Evolutionary conservation across 345 rosid genomes (phyloP), one percentile per base, ranked within the genome.

Genomic region (Melaleuca quinquenervia): DNA sequence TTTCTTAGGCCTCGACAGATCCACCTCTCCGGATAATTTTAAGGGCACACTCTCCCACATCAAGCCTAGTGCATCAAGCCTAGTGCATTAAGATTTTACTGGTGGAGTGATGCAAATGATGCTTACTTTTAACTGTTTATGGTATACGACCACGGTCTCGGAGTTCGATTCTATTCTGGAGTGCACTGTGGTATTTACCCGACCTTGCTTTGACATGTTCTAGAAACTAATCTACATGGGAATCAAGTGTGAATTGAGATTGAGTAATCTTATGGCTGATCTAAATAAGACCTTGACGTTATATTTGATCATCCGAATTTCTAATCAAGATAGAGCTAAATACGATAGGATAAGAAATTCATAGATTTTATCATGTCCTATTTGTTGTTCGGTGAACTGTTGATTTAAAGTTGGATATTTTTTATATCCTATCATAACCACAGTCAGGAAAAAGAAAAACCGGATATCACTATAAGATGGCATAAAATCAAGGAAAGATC

Each of bases 101-200:
- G 0, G 24, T 5, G 7, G 12, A 64, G 78, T 0, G 3, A 18
- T 36, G 7, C 24, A 16, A 5, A 8, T 0, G 0, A 64, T 64
- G 0, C 44, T 15, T 62, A 29, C 1, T 62, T 62, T 62, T 29
- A 29, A 14, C 21, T 62, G 29, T 29, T 7, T 62, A 5, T 62
- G 6, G 41, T 29, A 62, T 29, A 62, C 27, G 75, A 62, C 6
- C 21, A 29, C 0, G 2, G 1, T 70, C 21, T 32, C 24, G 1
- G 32, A 9, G 3, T 18, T 1, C 2, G 5, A 13, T 70, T 64
- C 45, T 32, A 8, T 29, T 70, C 24, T 36, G 36, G 11, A 16
- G 7, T 1, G 78, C 45, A 32, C 16, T 12, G 24, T 64, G 3
- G 6, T 8, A 64, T 64, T 64, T 32, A 32, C 24, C 7, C 5